Evolutionary conservation across 2,329 filamentous ascomycete species (phyloP).

Genomic region (Monascus ruber): DNA sequence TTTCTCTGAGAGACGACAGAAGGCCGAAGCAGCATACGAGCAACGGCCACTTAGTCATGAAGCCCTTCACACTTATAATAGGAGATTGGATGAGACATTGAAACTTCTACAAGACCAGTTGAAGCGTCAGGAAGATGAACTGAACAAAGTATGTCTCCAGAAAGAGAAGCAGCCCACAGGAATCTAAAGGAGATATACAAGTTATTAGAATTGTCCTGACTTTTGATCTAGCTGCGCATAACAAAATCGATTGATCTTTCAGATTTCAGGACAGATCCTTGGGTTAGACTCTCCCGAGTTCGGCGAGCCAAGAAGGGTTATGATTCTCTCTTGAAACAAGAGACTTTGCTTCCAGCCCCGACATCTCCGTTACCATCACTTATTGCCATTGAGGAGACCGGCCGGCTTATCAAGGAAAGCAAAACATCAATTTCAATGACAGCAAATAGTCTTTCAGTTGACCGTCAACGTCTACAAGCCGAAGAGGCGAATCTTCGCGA

Average conservation of each 20-base stretch:
- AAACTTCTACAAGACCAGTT: slow-evolving; percentile 51
- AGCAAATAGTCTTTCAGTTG: slow-evolving; percentile 27
- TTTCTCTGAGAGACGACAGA: slow-evolving; percentile 23
- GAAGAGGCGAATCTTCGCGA: slow-evolving; percentile 39
- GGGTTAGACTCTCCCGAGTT: slow-evolving; percentile 34
- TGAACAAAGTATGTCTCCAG: slow-evolving; percentile 30
- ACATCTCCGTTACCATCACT: slow-evolving; percentile 61
- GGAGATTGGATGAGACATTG: slow-evolving; percentile 52
- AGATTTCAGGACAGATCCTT: slow-evolving; percentile 16
- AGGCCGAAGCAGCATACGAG: slow-evolving; percentile 21
- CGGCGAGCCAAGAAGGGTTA: slow-evolving; percentile 53
- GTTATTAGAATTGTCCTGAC: slow-evolving; percentile 5
- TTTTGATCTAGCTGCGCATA: slow-evolving; percentile 19
- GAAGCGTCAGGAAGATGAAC: slow-evolving; percentile 34
- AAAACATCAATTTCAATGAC: slow-evolving; percentile 44
- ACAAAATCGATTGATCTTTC: slow-evolving; percentile 19
- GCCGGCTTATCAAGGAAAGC: slow-evolving; percentile 53
- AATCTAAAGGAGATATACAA: neutral
- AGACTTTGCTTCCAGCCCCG: slow-evolving; percentile 54
- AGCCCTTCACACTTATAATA: slow-evolving; percentile 22
- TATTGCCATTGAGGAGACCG: slow-evolving; percentile 57
- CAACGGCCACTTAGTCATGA: slow-evolving; percentile 16
- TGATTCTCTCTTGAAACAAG: slow-evolving; percentile 47
- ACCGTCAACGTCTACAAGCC: slow-evolving; percentile 28
- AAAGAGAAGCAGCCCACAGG: neutral